Base-by-base conservation (phyloP, 2,329 filamentous ascomycete species). In the Apiospora malaysiana region DNA sequence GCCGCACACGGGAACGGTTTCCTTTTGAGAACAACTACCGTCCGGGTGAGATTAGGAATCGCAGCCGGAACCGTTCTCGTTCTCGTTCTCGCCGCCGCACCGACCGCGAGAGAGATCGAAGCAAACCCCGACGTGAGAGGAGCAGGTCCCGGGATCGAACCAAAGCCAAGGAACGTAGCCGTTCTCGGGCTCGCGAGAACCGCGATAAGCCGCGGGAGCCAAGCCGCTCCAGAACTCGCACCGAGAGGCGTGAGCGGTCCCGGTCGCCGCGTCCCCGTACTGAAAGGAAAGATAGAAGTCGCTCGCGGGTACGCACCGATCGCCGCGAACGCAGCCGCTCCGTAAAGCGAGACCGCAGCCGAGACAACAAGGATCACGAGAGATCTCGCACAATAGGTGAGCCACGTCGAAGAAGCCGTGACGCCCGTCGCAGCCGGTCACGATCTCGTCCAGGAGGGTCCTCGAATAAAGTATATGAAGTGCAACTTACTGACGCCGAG, bases 401-500 rank as follows among this genome's bases (percentile, higher is more conserved):
- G 23, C 72, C 70, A n/a, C 74, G 73, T 40, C 73, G 73, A 27
- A 74, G 73, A 27, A 74, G 76, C 47, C 73, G 79, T n/a, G 81
- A 83, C 37, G 32, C 56, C 43, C 81, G 82, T 12, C 81, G 78
- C 70, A 86, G 84, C 73, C 77, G 75, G 14, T 80, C 79, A 42
- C 82, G 84, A 25, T 86, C 86, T 32, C 84, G 84, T 14, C 81
- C 80, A 4, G 74, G 77, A 5, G 74, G 77, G 4, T 80, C 82
- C 5, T 79, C 83, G 1, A 85, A 82, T 70, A 85, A 85, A 67
- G 83, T 85, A n/a, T 63, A 63, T 63, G 85, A 84, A 51, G 81
- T 84, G 37, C 70, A 68, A 46, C 67, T 79, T 25, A 77, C 73
- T 23, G 79, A 80, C 46, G 76, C 78, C 2, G 87, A 89, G 75